Percentiles rank a stretch among this genome's conserved stretches.
These are phyloP conservation scores for Fonsecaea erecta DNA, from an alignment of 2,329 filamentous ascomycete species.

Conservation along the genomic window DNA sequence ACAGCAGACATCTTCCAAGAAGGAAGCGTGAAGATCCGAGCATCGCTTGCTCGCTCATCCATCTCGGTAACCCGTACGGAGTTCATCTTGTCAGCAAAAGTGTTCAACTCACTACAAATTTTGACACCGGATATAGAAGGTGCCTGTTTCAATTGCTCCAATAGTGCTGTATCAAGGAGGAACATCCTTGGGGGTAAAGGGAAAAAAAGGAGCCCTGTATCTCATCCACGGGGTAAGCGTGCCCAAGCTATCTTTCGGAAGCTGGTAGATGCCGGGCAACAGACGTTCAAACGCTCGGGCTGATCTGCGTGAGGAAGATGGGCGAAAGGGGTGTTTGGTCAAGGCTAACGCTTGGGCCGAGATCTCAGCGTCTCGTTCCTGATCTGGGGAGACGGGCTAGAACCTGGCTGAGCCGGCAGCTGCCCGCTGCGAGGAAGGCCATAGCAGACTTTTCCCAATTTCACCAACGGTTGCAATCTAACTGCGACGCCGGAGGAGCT, in stretches of 20 bases:
- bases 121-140: constrained; percentile 29
- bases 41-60: constrained; percentile 12
- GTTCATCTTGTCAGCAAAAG: background rate
- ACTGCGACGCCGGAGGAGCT: constrained; percentile 13
- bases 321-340: background rate
- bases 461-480: constrained; percentile 12
- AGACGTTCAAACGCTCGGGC: background rate
- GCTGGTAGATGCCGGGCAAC: constrained; percentile 5
- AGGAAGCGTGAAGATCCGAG: constrained; percentile 32
- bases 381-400: constrained; percentile 8
- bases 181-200: constrained; percentile 13
- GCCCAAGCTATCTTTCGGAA: constrained; percentile 3
- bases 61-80: constrained; percentile 19
- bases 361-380: constrained; percentile 1
- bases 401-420: background rate
- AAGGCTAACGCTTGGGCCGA: background rate
- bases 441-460: background rate
- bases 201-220: background rate
- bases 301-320: background rate
- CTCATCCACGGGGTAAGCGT: background rate
- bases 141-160: constrained; percentile 27
- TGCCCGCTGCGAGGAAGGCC: background rate
- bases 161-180: constrained; percentile 24
- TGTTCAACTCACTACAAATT: constrained; percentile 28
- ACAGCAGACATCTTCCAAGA: constrained; percentile 11